phyloP scores from a whole-genome alignment of 2,329 filamentous ascomycete genomes.

The Apiospora phragmitis region DNA sequence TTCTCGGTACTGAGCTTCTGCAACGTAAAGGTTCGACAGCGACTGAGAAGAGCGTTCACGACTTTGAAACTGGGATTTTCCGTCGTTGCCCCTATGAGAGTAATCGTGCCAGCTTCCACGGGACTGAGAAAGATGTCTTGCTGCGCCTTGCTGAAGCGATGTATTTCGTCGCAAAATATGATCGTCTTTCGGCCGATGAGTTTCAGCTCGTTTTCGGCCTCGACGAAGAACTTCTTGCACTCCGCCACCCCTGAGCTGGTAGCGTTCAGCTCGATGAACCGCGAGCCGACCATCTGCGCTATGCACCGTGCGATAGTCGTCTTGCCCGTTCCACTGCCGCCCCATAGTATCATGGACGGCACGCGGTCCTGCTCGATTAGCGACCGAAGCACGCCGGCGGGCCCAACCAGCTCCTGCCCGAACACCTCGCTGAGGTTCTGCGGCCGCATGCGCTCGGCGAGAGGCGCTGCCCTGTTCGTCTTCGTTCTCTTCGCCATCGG shows the following conservation, averaged over 20 bases:
- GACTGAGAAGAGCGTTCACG: conserved; percentile 80
- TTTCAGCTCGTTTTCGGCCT: conserved; percentile 76
- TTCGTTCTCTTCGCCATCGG: conserved; percentile 65
- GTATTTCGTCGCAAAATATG: conserved; percentile 96
- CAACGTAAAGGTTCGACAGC: conserved; percentile 89
- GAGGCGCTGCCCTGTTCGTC: conserved; percentile 71
- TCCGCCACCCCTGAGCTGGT: conserved; percentile 86
- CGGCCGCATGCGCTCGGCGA: conserved; percentile 94
- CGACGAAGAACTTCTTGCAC: conserved; percentile 87
- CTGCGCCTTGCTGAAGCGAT: conserved; percentile 86
- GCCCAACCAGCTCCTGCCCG: conserved; percentile 89
- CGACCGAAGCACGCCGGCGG: conserved; percentile 77
- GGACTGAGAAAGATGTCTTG: conserved; percentile 94
- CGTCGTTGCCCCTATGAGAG: conserved; percentile 90
- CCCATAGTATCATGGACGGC: conserved; percentile 96
- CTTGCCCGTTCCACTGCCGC: conserved; percentile 78
- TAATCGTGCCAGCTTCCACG: conserved; percentile 88
- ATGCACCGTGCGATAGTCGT: conserved; percentile 93
- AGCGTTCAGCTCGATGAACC: conserved; percentile 95
- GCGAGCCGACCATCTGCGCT: conserved; percentile 74
- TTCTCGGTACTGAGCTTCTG: conserved; percentile 72
- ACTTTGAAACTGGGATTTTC: conserved; percentile 97
- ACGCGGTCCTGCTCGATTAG: conserved; percentile 84
- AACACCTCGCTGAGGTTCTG: conserved; percentile 80
- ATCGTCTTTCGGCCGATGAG: conserved; percentile 90